Evolutionary conservation across 176 grass and related monocot genomes (phyloP).

Genomic region (Poa pratensis): DNA sequence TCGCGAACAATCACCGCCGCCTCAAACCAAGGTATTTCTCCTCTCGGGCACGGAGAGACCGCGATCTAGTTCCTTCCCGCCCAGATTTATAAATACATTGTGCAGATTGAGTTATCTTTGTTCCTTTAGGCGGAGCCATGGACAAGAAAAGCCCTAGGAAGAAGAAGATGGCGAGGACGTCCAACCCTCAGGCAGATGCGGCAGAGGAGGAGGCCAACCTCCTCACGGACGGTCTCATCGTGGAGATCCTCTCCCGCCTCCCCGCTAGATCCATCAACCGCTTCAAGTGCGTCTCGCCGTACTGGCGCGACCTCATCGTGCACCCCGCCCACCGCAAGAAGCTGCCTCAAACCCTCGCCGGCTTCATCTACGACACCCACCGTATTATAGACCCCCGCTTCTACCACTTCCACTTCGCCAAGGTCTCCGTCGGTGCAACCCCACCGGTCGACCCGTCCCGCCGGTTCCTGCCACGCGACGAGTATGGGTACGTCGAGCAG

Average conservation of each 20-base stretch:
- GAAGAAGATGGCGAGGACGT: neutral
- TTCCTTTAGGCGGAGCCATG: neutral
- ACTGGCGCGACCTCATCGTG: neutral
- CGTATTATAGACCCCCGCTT: neutral
- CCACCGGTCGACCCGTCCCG: neutral
- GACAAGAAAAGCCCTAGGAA: neutral
- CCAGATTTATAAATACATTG: neutral
- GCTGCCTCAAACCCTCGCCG: neutral
- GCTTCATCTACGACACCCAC: neutral
- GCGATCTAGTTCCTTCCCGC: neutral
- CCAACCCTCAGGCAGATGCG: neutral
- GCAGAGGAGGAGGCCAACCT: neutral
- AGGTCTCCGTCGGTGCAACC: neutral
- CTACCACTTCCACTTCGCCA: neutral
- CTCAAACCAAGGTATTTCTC: neutral
- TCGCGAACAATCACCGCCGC: neutral
- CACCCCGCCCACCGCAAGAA: neutral
- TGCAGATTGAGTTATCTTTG: neutral
- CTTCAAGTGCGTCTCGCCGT: constrained; percentile 14
- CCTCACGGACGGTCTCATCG: neutral
- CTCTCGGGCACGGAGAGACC: neutral
- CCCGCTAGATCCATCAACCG: neutral
- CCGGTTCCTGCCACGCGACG: neutral
- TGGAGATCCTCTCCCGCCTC: constrained; percentile 7
- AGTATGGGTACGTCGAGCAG: neutral